A percentile compares a stretch with the other conserved stretches of the same genome.
These are phyloP conservation scores for Isoetes taiwanensis DNA, from an alignment of 75 land plant species.

Conservation along the genomic window DNA sequence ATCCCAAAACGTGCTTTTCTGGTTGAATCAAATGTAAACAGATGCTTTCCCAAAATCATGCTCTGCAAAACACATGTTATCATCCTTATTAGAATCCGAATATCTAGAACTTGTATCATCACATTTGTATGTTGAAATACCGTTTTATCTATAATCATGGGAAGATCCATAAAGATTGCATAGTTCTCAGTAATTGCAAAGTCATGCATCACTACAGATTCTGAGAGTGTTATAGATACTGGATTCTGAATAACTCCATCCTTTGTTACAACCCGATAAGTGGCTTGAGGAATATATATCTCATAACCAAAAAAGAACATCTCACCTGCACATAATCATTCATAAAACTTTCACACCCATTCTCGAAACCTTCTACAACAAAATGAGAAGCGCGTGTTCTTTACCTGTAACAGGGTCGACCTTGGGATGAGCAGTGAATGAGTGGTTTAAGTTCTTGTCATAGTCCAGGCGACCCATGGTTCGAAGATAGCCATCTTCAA, in stretches of 20 bases:
- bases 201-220: conserved; percentile 90
- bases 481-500: conserved; percentile 96
- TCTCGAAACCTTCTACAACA: too few relatives aligned
- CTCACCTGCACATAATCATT: conserved; percentile 72
- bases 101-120: too few relatives aligned
- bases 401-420: conserved; percentile 84
- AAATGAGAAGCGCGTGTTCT: too few relatives aligned
- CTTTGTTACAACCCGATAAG: conserved; percentile 75
- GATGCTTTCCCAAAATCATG: conserved; percentile 38
- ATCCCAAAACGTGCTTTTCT: conserved; percentile 72
- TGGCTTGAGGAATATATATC: conserved; percentile 41
- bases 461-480: conserved; percentile 82
- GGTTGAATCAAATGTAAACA: conserved; percentile 51
- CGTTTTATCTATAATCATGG: conserved; percentile 62
- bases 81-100: too few relatives aligned
- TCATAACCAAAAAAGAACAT: conserved; percentile 88
- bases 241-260: conserved; percentile 87
- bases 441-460: conserved; percentile 58
- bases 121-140: conserved; percentile 36
- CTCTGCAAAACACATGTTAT: too few relatives aligned
- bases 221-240: conserved; percentile 79
- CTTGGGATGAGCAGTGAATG: conserved; percentile 96
- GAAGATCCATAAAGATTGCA: conserved; percentile 94
- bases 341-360: too few relatives aligned
- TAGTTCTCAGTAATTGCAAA: conserved; percentile 96